phyloP scores from a whole-genome alignment of 1,284 basidiomycete species.

The Salmacisia buchloeana region DNA sequence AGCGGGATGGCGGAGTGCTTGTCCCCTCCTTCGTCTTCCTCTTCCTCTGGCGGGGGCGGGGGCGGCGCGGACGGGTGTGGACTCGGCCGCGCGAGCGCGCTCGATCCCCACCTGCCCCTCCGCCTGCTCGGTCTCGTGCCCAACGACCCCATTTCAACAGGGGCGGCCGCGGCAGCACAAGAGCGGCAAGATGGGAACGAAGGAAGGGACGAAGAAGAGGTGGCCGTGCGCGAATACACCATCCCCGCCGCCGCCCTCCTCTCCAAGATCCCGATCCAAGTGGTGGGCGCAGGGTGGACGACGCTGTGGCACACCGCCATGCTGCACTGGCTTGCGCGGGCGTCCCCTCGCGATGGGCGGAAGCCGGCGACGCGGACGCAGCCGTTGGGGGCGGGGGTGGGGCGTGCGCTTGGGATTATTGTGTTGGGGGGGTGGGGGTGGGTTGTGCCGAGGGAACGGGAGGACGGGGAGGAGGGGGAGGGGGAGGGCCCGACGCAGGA shows the following conservation, averaged over 20 bases:
- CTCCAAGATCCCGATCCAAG: conserved; percentile 36
- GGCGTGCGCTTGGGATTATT: not conserved
- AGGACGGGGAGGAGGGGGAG: too few relatives aligned
- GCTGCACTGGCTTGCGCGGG: conserved; percentile 13
- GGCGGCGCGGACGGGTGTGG: conserved; percentile 62
- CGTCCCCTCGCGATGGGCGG: not conserved
- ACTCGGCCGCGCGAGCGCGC: conserved; percentile 65
- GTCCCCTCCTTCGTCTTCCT: too few relatives aligned
- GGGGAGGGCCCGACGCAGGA: too few relatives aligned
- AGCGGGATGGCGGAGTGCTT: conserved; percentile 59
- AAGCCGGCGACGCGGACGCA: not conserved
- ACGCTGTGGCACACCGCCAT: conserved; percentile 21
- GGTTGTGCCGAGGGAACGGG: not conserved
- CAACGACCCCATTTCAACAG: too few relatives aligned
- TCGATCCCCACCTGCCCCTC: conserved; percentile 62
- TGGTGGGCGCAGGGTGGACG: conserved; percentile 46
- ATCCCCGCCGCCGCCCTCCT: conserved; percentile 31
- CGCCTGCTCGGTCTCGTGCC: conserved; percentile 31
- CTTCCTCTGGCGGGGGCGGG: too few relatives aligned
- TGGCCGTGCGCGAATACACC: conserved; percentile 34
- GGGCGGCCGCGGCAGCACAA: too few relatives aligned
- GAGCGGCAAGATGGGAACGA: too few relatives aligned
- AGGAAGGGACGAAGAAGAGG: conserved; percentile 13
- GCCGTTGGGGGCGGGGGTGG: not conserved
- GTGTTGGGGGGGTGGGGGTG: not conserved